Evolutionary conservation across 495 filamentous ascomycete genomes (phyloP), one percentile per base, ranked within the genome.

Genomic region (Aspergillus carlsbadensis): DNA sequence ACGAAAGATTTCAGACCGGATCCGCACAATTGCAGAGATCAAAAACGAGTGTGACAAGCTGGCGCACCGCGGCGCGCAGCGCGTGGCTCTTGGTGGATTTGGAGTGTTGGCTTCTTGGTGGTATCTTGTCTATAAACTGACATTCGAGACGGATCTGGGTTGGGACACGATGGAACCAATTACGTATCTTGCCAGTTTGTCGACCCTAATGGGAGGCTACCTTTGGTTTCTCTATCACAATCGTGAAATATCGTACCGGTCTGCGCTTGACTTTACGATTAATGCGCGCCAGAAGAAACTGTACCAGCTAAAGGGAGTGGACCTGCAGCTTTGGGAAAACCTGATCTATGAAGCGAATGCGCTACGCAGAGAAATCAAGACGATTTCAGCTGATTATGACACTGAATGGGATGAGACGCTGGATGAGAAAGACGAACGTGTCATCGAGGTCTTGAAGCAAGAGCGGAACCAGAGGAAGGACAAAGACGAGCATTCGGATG

Each of bases 161-260:
- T 96, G 93, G 93, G 91, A 95, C 62, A 84, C 89, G 0, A 91
- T 96, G 80, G 92, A 96, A 69, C 92, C 93, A 0, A 82, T 96
- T 2, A 96, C 90, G 46, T 96, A 96, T 64, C 81, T 96, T 35
- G 89, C 89, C 10, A 90, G 89, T 11, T 77, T 96, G 57, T 82
- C 84, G 6, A 90, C 88, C 14, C 80, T 96, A 67, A 94, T 98
- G 76, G 84, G 86, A 35, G 91, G 91, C 22, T 98, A 96, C 61
- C 73, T 95, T 58, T 96, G 91, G 88, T 96, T 97, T 64, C 78
- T 98, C 10, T 96, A 92, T 70, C 88, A 95, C 67, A 96, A 92
- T 70, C 84, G 90, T 40, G 91, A 96, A 71, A 87, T 96, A 17
- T 88, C 82, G 39, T 96, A 96, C 71, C 85, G 86, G 56, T 85